Percentiles rank a stretch among this genome's conserved stretches.
Conservation (phyloP, 2,329 filamentous ascomycete species). For the Ceratocystis ficicola region DNA sequence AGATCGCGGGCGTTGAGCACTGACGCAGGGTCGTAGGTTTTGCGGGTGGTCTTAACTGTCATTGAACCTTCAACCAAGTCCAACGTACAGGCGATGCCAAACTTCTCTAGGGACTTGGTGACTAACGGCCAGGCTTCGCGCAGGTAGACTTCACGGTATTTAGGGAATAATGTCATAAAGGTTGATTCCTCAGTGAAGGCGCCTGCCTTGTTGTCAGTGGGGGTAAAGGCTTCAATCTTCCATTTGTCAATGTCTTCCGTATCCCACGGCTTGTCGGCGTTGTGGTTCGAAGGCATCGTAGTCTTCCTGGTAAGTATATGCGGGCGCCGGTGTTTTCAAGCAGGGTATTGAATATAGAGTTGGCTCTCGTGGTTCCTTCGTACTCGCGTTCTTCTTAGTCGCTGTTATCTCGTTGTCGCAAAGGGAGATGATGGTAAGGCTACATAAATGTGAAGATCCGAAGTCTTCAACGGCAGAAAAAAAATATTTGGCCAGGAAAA, state of each 20-base stretch:
- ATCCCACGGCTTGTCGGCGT: conserved; percentile 87
- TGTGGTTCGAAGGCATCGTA: conserved; percentile 73
- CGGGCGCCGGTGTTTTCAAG: background rate
- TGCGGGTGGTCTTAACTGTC: conserved; percentile 88
- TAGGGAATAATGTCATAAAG: conserved; percentile 79
- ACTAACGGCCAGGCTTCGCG: conserved; percentile 88
- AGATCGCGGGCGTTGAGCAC: conserved; percentile 90
- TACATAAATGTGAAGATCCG: background rate
- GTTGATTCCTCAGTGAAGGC: conserved; percentile 87
- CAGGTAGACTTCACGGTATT: conserved; percentile 90
- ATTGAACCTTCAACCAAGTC: conserved; percentile 93
- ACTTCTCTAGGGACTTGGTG: conserved; percentile 74
- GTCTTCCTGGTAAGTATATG: background rate
- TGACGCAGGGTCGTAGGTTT: conserved; percentile 81
- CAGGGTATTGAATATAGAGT: background rate
- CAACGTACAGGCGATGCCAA: conserved; percentile 78
- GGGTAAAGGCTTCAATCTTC: conserved; percentile 79
- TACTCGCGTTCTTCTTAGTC: background rate
- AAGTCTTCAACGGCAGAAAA: conserved; percentile 21
- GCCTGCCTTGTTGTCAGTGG: conserved; percentile 72
- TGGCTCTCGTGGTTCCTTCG: background rate
- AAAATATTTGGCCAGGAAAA: conserved; percentile 20
- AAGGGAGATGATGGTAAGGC: background rate
- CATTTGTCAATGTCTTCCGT: conserved; percentile 96
- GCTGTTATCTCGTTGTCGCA: background rate